phyloP scores from a whole-genome alignment of 2,329 filamentous ascomycete species.

The Sclerotinia subarctica region DNA sequence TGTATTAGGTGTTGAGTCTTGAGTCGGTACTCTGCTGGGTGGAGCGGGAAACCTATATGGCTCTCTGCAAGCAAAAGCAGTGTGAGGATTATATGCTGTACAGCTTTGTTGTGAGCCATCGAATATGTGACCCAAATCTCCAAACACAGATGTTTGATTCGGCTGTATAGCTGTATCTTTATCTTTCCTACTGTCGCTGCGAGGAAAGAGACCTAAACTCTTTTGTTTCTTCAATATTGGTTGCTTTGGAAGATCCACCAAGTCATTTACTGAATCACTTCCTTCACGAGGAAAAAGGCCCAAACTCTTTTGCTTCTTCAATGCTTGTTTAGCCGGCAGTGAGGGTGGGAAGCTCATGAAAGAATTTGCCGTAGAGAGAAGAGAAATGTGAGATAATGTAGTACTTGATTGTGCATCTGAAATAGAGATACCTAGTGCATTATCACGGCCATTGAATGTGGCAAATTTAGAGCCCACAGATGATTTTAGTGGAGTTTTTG shows the following conservation, averaged over 20 bases:
- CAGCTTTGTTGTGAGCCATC: conserved; percentile 11
- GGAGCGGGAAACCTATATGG: conserved; percentile 9
- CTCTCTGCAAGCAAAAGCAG: conserved; percentile 6
- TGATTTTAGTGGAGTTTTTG: not conserved
- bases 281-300: not conserved
- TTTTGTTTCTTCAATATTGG: conserved; percentile 6
- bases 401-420: not conserved
- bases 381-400: not conserved
- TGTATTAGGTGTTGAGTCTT: not conserved
- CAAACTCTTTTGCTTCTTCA: conserved; percentile 10
- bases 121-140: not conserved
- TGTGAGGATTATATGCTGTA: conserved; percentile 6
- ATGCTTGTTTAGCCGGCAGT: no score
- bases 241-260: not conserved
- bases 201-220: conserved; percentile 7
- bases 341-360: not conserved
- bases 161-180: not conserved
- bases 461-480: not conserved
- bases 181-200: not conserved
- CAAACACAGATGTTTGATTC: not conserved
- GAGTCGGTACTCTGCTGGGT: not conserved
- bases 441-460: not conserved
- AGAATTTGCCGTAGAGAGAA: not conserved
- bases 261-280: not conserved
- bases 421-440: conserved; percentile 12